phyloP scores from a whole-genome alignment of 2,329 filamentous ascomycete genomes.

The Beauveria medogensis region DNA sequence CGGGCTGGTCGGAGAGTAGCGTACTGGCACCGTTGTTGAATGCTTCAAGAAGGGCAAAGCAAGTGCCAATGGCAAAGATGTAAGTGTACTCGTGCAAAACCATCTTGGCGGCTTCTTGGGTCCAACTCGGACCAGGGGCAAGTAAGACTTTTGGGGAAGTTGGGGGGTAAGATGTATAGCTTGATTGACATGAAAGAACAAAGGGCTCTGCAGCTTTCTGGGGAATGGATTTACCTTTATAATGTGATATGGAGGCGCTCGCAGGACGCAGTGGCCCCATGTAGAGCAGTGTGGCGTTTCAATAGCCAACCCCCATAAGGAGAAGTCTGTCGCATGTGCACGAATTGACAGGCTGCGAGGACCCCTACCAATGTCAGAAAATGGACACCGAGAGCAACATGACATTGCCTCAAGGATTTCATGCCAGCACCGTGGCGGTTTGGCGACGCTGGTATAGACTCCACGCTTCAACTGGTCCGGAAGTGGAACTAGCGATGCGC shows the following conservation, averaged over 20 bases:
- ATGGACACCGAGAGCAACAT: slow-evolving; percentile 1
- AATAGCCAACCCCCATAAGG: slow-evolving; percentile 5
- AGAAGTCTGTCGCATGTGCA: slow-evolving; percentile 9
- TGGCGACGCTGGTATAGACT: neutral
- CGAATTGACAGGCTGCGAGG: neutral
- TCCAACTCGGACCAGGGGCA: neutral
- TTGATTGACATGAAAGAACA: neutral
- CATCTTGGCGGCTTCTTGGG: slow-evolving; percentile 33
- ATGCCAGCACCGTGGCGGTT: neutral
- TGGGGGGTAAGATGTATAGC: neutral
- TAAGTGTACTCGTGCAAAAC: slow-evolving; percentile 57
- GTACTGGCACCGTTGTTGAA: slow-evolving; percentile 73
- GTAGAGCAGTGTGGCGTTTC: neutral
- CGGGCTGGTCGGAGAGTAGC: slow-evolving; percentile 23
- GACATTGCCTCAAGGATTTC: neutral
- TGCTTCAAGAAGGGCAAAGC: slow-evolving; percentile 68
- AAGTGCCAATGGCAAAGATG: slow-evolving; percentile 66
- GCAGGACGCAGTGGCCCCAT: neutral
- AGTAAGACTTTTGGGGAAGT: neutral
- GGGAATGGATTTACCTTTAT: neutral
- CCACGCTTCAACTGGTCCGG: neutral
- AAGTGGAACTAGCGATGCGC: slow-evolving; percentile 1
- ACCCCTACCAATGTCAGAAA: neutral
- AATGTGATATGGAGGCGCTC: neutral
- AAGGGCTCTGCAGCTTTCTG: neutral